A percentile compares a stretch with the other conserved stretches of the same genome.
These are phyloP conservation scores for Citrus cavaleriei DNA, from an alignment of 345 rosid genomes.

Conservation along the genomic window DNA sequence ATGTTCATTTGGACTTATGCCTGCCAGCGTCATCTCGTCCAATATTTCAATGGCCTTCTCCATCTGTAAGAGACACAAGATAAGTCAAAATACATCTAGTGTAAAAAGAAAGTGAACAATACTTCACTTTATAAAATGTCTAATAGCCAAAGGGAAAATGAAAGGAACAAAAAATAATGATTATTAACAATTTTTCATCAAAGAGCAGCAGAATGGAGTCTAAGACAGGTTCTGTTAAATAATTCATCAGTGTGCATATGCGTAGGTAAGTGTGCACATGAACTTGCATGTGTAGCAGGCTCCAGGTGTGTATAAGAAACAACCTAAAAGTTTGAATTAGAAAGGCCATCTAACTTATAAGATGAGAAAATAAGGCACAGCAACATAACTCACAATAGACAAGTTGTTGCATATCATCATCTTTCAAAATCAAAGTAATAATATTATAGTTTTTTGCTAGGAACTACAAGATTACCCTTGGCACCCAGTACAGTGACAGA, in stretches of 20 bases:
- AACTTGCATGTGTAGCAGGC: too few relatives aligned
- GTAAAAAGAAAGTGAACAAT: not conserved
- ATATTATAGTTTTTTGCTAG: not conserved
- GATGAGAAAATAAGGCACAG: not conserved
- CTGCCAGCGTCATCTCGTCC: conserved; percentile 85
- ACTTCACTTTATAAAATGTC: not conserved
- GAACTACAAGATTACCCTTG: not conserved
- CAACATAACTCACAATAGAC: not conserved
- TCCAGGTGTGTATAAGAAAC: not conserved
- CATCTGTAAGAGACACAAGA: conserved; percentile 47
- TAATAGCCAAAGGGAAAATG: not conserved
- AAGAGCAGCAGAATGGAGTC: not conserved
- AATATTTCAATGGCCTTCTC: conserved; percentile 82
- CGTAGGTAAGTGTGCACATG: not conserved
- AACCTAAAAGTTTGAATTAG: not conserved
- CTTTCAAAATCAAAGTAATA: not conserved
- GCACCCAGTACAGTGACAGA: not conserved
- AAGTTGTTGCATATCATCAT: not conserved
- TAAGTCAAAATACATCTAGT: not conserved
- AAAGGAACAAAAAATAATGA: not conserved
- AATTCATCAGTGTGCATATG: not conserved
- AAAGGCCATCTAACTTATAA: not conserved
- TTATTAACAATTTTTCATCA: not conserved
- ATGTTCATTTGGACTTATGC: conserved; percentile 75
- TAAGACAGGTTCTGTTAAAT: not conserved